Evolutionary conservation across 2,329 filamentous ascomycete species (phyloP), one percentile per base, ranked within the genome.

Genomic region (Niveomyces coronatus): DNA sequence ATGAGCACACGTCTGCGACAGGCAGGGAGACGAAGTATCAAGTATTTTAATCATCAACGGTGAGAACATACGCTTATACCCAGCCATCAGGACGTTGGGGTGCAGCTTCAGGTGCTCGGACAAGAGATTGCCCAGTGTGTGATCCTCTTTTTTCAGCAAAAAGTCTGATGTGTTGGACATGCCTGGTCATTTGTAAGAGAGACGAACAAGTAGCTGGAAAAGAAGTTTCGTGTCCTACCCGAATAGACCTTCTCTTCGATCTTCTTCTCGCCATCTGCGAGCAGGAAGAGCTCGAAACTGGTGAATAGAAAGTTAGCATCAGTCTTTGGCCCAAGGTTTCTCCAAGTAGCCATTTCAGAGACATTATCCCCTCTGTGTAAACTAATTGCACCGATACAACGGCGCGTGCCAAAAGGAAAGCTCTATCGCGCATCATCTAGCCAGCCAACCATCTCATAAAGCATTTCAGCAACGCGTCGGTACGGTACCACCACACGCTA

Each of bases 141-240:
- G 89, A 52, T 98, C 91, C 61, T 98, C 91, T 62, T 95, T 96
- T 63, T 86, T 85, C 63, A 98, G 79, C 42, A 85, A 79, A 66
- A 98, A 98, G 62, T 95, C 84, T 9, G 86, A 84, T n/a, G 85
- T 87, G 58, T 94, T 94, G 16, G 89, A 85, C 57, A 94, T 87
- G 54, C 86, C 87, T 56, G 15, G 2, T 10, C 5, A 7, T 14
- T 10, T 7, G 27, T 17, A 17, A 37, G 22, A n/a, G 3, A 19
- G 29, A 15, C 16, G 10, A 23, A n/a, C 9, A 5, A 18, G 1
- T 23, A 14, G 22, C 5, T 23, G 22, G 31, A 33, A 37, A 16
- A 24, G 8, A 17, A 10, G 5, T 2, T 5, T 16, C 9, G 9
- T 9, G 8, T 64, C 82, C 61, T 70, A 94, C 89, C 85, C 41